Conservation (phyloP, 176 grass and related monocot genomes). For the Ensete glaucum region DNA sequence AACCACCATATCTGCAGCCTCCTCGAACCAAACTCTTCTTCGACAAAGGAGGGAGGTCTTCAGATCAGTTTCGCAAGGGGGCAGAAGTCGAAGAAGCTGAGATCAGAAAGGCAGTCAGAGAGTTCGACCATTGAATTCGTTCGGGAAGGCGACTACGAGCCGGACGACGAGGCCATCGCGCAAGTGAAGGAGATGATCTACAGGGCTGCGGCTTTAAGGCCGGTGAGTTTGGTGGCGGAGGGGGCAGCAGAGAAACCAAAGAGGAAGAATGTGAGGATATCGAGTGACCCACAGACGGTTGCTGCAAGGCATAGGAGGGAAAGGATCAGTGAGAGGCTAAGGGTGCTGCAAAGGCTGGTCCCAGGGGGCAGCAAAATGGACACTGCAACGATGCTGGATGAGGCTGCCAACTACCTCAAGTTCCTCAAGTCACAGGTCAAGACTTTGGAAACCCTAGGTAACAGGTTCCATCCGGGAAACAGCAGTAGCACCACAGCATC, state of each 20-base stretch:
- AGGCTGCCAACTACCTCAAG: conserved; percentile 21
- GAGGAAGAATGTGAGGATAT: conserved; percentile 22
- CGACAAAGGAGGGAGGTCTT: not conserved
- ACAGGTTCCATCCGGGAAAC: not conserved
- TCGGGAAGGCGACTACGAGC: not conserved
- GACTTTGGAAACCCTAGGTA: conserved; percentile 11
- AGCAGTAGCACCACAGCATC: not conserved
- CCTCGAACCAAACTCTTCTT: not conserved
- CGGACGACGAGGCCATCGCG: conserved; percentile 7
- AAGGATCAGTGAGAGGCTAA: conserved; percentile 12
- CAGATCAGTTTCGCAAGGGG: not conserved
- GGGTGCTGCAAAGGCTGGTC: conserved; percentile 14
- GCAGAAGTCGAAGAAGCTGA: not conserved
- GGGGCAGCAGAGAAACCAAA: not conserved
- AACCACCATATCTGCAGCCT: not conserved
- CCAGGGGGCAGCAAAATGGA: conserved; percentile 12
- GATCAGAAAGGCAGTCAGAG: not conserved
- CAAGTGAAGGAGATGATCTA: conserved; percentile 25
- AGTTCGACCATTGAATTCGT: not conserved
- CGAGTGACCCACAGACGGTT: conserved; percentile 12
- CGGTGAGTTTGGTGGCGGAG: not conserved
- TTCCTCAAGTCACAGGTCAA: conserved; percentile 16
- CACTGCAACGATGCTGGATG: conserved; percentile 15
- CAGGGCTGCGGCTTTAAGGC: not conserved
- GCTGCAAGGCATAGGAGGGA: conserved; percentile 14